Conservation (phyloP, 352 stramenopile genomes). For the Globisporangium mamillatum region DNA sequence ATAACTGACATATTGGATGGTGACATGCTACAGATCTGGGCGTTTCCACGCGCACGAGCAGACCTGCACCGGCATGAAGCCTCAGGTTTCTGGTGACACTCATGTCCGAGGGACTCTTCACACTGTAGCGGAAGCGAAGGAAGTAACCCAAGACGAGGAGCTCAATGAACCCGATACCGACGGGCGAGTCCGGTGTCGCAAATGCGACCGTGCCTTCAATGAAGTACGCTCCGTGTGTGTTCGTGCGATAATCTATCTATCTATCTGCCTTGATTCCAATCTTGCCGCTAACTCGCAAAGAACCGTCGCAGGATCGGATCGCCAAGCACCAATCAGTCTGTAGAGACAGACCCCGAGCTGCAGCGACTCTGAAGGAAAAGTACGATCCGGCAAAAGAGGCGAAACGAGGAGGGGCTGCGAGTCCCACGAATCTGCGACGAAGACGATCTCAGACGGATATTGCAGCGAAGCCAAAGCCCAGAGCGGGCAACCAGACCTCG, state of each 20-base stretch:
- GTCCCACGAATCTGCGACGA: background rate
- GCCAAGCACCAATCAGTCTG: slow-evolving; percentile 72
- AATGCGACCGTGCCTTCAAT: slow-evolving; percentile 52
- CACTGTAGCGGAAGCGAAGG: background rate
- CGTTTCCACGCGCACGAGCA: slow-evolving; percentile 23
- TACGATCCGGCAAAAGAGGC: background rate
- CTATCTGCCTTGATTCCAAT: background rate
- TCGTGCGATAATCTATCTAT: background rate
- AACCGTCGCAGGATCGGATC: slow-evolving; percentile 41
- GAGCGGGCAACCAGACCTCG: background rate
- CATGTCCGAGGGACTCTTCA: no score
- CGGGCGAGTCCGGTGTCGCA: slow-evolving; percentile 53
- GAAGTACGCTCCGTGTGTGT: slow-evolving; percentile 9
- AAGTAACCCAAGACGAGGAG: slow-evolving; percentile 6
- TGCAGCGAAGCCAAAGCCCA: background rate
- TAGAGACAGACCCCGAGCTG: slow-evolving; percentile 2
- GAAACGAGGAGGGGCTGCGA: background rate
- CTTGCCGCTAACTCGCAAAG: background rate
- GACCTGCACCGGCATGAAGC: slow-evolving; percentile 18
- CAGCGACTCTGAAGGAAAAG: background rate
- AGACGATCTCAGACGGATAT: background rate
- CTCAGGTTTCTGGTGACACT: background rate
- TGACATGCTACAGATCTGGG: slow-evolving; percentile 20
- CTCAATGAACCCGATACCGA: slow-evolving; percentile 45
- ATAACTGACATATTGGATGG: background rate